These are phyloP conservation scores for Heliamphora ciliata DNA, from an alignment of 179 eudicot species.

Conservation along the genomic window DNA sequence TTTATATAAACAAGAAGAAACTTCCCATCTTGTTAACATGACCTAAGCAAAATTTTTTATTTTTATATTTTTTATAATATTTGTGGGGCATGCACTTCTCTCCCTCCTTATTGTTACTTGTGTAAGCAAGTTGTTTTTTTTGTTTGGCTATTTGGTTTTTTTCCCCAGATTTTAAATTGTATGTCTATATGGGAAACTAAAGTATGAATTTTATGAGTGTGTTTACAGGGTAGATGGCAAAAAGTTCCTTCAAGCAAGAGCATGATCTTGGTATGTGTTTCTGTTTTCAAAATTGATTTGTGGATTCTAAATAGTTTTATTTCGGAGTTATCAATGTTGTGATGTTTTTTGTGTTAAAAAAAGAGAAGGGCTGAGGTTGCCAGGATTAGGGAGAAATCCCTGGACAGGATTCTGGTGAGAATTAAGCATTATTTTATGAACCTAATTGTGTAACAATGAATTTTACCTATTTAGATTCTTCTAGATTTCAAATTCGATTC, in stretches of 20 bases:
- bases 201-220: slow-evolving; percentile 4
- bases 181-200: neutral
- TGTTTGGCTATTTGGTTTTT: too few relatives aligned
- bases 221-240: slow-evolving; percentile 44
- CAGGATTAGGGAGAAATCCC: slow-evolving; percentile 73
- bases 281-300: too few relatives aligned
- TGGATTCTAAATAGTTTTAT: neutral
- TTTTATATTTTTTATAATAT: too few relatives aligned
- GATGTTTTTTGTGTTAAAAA: slow-evolving; percentile 30
- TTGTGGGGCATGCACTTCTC: too few relatives aligned
- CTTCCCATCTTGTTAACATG: too few relatives aligned
- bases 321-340: neutral
- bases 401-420: slow-evolving; percentile 75
- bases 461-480: slow-evolving; percentile 5
- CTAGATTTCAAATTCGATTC: neutral
- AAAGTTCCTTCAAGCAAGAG: slow-evolving; percentile 59
- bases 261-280: slow-evolving; percentile 48
- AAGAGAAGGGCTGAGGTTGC: slow-evolving; percentile 79
- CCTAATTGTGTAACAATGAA: neutral
- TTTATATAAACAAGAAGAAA: too few relatives aligned
- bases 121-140: neutral
- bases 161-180: neutral
- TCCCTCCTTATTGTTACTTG: neutral
- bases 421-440: neutral
- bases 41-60: too few relatives aligned